These are phyloP conservation scores for Cladosporium sp. DNA, from an alignment of 2,329 filamentous ascomycete genomes.

Conservation along the genomic window DNA sequence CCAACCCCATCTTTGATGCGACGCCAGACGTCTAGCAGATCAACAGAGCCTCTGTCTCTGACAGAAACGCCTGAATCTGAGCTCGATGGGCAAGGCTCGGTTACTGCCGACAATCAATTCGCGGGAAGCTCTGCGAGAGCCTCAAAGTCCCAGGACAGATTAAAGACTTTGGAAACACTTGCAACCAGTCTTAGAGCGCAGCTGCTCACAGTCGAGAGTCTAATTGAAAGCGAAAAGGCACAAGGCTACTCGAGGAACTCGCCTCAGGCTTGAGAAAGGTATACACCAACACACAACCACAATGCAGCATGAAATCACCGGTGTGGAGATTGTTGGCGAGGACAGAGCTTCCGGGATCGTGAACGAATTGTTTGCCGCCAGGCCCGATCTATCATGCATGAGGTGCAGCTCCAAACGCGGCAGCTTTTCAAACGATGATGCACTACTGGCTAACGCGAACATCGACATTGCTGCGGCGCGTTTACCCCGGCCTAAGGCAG, in stretches of 20 bases:
- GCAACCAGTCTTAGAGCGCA: constrained; percentile 1
- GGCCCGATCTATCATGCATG: constrained; percentile 4
- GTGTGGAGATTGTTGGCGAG: background rate
- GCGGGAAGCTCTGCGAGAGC: background rate
- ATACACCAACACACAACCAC: constrained; percentile 2
- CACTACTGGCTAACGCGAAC: background rate
- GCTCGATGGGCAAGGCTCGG: no score
- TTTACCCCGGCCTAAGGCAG: constrained; percentile 9
- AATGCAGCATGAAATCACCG: background rate
- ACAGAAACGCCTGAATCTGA: no score
- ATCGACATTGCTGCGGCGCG: constrained; percentile 9
- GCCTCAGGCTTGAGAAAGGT: constrained; percentile 1
- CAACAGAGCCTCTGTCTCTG: no score
- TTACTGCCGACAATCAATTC: no score
- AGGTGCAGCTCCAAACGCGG: constrained; percentile 5
- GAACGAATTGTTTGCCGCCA: constrained; percentile 6
- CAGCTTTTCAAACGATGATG: no score
- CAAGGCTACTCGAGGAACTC: background rate
- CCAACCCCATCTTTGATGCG: background rate
- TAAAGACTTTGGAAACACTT: constrained; percentile 1
- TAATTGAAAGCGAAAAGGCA: constrained; percentile 4
- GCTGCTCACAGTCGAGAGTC: constrained; percentile 1
- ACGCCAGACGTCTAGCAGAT: background rate
- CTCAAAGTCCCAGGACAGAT: background rate
- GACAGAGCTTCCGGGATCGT: background rate